A percentile compares a stretch with the other conserved stretches of the same genome.
Conservation (phyloP, 495 filamentous ascomycete species). For the Penicillium coprophilum region DNA sequence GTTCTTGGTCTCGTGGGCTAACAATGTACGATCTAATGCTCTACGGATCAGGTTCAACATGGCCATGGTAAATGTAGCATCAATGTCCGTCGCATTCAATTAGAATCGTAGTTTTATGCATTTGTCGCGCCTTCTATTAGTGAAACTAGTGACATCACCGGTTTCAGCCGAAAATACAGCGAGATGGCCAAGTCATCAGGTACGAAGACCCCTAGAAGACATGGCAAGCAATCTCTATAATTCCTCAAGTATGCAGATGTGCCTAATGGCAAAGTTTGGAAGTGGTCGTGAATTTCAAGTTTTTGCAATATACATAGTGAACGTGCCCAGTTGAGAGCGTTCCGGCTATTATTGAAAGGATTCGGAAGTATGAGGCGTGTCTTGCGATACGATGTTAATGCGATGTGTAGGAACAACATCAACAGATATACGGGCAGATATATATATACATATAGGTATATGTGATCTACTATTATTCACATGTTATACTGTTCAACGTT, state of each 20-base stretch:
- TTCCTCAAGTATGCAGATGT: neutral
- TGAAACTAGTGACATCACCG: neutral
- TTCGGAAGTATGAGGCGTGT: neutral
- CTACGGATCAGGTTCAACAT: neutral
- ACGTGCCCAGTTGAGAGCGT: neutral
- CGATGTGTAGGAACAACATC: neutral
- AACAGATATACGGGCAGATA: neutral
- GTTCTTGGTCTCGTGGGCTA: neutral
- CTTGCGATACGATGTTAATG: neutral
- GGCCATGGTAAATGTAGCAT: neutral
- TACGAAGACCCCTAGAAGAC: neutral
- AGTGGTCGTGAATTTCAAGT: neutral
- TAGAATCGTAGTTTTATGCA: neutral
- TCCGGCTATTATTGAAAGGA: neutral
- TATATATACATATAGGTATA: neutral
- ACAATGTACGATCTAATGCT: neutral
- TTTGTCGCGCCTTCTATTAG: neutral
- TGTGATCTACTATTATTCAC: neutral
- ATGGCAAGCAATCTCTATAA: neutral
- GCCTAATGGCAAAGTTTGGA: neutral
- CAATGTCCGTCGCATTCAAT: neutral
- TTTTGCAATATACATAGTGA: neutral
- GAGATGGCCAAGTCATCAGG: slow-evolving; percentile 2
- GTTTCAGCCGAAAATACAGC: neutral
- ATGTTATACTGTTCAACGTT: neutral